A percentile compares a stretch with the other conserved stretches of the same genome.
These are phyloP conservation scores for Raffaelea deltoideospora DNA, from an alignment of 2,329 filamentous ascomycete genomes.

Conservation along the genomic window DNA sequence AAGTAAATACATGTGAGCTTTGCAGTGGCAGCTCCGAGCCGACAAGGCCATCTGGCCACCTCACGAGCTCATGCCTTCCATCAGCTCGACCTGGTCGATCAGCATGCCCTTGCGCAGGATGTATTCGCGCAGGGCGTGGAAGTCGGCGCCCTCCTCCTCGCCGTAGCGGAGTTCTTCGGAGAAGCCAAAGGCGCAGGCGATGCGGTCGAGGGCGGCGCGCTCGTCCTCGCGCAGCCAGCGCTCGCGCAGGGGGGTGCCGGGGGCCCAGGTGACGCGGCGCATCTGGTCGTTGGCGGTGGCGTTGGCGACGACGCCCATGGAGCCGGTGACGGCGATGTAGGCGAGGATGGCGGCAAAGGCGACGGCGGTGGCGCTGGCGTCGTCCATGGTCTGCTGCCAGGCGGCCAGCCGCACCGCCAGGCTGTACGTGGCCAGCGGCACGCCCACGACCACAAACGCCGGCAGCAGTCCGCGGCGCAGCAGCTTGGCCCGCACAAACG, in stretches of 20 bases:
- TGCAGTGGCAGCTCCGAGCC: too few relatives aligned
- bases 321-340: conserved; percentile 68
- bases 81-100: conserved; percentile 73
- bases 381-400: conserved; percentile 64
- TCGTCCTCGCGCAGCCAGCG: conserved; percentile 87
- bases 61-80: conserved; percentile 64
- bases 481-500: conserved; percentile 53
- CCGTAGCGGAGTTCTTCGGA: conserved; percentile 64
- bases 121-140: conserved; percentile 74
- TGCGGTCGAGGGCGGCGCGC: conserved; percentile 67
- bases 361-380: conserved; percentile 56
- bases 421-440: conserved; percentile 55
- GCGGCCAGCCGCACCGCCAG: conserved; percentile 51
- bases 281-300: conserved; percentile 90
- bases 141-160: conserved; percentile 82
- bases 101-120: conserved; percentile 75
- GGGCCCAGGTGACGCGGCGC: conserved; percentile 80
- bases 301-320: conserved; percentile 69
- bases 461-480: conserved; percentile 49
- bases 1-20: too few relatives aligned
- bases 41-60: too few relatives aligned
- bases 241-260: conserved; percentile 63
- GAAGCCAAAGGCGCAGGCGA: conserved; percentile 87
- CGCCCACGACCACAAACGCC: conserved; percentile 33
- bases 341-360: conserved; percentile 69